phyloP scores from a whole-genome alignment of 306 rosid species.

The Mimosa pudica region DNA sequence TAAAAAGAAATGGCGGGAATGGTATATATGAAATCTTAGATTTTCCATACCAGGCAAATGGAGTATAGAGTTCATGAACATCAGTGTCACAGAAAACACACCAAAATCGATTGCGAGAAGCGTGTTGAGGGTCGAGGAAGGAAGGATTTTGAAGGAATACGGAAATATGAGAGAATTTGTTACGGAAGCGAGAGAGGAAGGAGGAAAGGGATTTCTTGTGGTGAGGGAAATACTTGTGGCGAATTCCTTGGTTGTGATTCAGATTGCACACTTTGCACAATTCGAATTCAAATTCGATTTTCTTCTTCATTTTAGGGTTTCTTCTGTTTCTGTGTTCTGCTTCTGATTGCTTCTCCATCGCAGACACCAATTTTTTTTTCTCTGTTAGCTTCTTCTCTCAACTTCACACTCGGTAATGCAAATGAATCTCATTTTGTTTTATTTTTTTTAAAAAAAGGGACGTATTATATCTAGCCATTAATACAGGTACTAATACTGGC shows the following conservation, averaged over 20 bases:
- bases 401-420: too few species aligned
- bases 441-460: too few species aligned
- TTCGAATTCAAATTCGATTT: constrained; percentile 51
- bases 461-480: too few species aligned
- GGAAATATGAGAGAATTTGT: constrained; percentile 65
- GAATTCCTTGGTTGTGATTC: constrained; percentile 76
- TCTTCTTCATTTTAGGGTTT: constrained; percentile 39
- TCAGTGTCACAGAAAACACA: constrained; percentile 77
- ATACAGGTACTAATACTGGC: too few species aligned
- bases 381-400: too few species aligned
- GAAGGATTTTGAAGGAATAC: constrained; percentile 63
- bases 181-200: constrained; percentile 72
- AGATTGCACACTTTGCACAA: constrained; percentile 78
- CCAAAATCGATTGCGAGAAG: constrained; percentile 74
- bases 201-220: constrained; percentile 73
- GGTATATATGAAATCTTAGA: background rate
- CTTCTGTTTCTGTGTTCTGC: too few species aligned
- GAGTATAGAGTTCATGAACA: constrained; percentile 56
- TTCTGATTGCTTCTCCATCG: constrained; percentile 37
- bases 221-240: constrained; percentile 85
- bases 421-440: too few species aligned
- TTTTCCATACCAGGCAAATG: constrained; percentile 61
- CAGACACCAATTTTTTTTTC: background rate
- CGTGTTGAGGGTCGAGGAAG: constrained; percentile 50
- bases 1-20: too few species aligned